Conservation (phyloP, 495 filamentous ascomycete genomes). For the Podospora pseudoanserina region DNA sequence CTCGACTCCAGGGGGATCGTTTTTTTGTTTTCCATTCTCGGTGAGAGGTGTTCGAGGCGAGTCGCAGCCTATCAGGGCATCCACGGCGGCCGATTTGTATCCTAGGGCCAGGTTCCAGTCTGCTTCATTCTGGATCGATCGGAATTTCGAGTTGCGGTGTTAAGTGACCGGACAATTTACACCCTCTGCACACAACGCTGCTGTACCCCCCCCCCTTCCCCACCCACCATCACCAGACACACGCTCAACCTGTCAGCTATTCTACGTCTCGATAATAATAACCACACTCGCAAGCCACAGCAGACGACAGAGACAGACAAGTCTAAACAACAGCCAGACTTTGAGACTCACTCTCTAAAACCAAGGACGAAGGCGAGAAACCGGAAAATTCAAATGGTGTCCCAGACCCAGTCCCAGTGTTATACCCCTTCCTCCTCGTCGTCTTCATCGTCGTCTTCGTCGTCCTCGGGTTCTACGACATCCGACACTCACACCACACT, state of each 20-base stretch:
- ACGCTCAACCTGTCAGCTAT: neutral
- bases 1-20: neutral
- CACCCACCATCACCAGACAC: neutral
- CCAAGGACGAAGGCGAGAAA: neutral
- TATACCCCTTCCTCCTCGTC: neutral
- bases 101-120: slow-evolving; percentile 19
- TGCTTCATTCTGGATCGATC: slow-evolving; percentile 3
- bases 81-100: slow-evolving; percentile 19
- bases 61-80: neutral
- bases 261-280: neutral
- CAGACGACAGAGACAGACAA: neutral
- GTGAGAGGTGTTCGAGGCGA: neutral
- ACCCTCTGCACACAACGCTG: neutral
- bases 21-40: neutral
- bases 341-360: neutral
- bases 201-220: neutral
- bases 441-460: neutral
- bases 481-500: neutral
- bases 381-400: slow-evolving; percentile 4
- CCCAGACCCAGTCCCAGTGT: slow-evolving; percentile 5
- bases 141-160: neutral
- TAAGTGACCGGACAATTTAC: slow-evolving; percentile 13
- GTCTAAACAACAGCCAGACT: neutral
- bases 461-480: neutral
- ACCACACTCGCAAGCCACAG: slow-evolving; percentile 3